Evolutionary conservation across 164 flowering plant species (phyloP).

Genomic region (Akebia trifoliata): DNA sequence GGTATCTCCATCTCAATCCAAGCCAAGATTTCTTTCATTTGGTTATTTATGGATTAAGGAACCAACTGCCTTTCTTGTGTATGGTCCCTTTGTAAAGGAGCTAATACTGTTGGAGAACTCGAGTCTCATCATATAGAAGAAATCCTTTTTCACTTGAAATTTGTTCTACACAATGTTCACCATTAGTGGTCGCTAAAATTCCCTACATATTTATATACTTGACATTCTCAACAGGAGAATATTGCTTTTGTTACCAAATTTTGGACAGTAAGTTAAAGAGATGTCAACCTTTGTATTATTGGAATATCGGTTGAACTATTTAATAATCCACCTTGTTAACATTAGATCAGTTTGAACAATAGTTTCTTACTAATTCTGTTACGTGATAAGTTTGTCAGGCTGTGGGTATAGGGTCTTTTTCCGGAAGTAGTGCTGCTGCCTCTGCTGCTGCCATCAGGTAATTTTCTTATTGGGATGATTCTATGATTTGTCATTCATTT

Average conservation of each 20-base stretch:
- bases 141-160: background rate
- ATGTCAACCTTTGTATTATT: background rate
- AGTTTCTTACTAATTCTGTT: background rate
- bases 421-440: slow-evolving; percentile 89
- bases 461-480: slow-evolving; percentile 1
- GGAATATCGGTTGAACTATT: background rate
- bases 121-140: background rate
- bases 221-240: background rate
- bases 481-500: background rate
- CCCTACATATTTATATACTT: background rate
- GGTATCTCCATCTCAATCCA: slow-evolving; percentile 31
- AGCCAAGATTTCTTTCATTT: slow-evolving; percentile 8
- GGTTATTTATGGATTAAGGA: background rate
- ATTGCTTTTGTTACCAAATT: background rate
- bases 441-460: slow-evolving; percentile 97
- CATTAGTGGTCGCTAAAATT: background rate
- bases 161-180: background rate
- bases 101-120: background rate
- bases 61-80: background rate
- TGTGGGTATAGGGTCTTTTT: slow-evolving; percentile 84
- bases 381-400: slow-evolving; percentile 42
- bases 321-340: background rate
- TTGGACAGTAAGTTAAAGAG: background rate
- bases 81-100: background rate
- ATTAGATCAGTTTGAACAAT: background rate